A percentile compares a stretch with the other conserved stretches of the same genome.
Conservation (phyloP, 176 grass and related monocot species). For the Carex scoparia region DNA sequence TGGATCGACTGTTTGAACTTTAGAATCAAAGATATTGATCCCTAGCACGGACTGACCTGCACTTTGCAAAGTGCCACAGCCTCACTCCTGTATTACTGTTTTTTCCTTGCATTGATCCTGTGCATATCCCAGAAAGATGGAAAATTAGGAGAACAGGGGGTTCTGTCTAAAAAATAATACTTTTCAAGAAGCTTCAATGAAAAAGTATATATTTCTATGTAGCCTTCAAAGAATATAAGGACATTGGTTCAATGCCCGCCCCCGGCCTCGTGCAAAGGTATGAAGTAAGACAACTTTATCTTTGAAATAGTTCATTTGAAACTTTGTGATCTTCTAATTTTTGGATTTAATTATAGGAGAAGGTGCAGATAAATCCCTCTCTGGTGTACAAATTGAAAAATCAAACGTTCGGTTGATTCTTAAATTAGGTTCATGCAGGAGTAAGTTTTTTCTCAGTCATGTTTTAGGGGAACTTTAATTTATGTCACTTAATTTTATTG, state of each 20-base stretch:
- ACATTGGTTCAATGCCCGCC: conserved; percentile 26
- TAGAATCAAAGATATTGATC: too few relatives aligned
- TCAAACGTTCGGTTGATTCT: conserved; percentile 19
- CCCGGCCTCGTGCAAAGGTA: conserved; percentile 47
- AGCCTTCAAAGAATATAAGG: conserved; percentile 39
- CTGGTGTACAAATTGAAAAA: conserved; percentile 33
- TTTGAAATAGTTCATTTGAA: neutral
- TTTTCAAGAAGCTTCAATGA: neutral
- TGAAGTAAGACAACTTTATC: conserved; percentile 27
- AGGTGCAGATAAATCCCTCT: conserved; percentile 18
- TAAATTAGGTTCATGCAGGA: conserved; percentile 3
- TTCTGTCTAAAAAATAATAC: conserved; percentile 32
- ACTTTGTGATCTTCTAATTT: conserved; percentile 6
- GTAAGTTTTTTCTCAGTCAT: conserved; percentile 16
- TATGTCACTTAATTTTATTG: neutral
- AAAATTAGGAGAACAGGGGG: conserved; percentile 24
- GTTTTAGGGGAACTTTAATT: neutral
- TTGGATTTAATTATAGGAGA: conserved; percentile 21
- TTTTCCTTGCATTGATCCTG: neutral
- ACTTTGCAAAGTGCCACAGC: too few relatives aligned
- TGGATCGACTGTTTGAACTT: too few relatives aligned
- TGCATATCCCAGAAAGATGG: conserved; percentile 21
- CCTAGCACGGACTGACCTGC: too few relatives aligned
- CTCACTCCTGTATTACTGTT: neutral
- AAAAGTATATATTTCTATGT: conserved; percentile 24